A percentile compares a stretch with the other conserved stretches of the same genome.
phyloP scores from a whole-genome alignment of 164 flowering plant genomes.

The Stephania cephalantha region DNA sequence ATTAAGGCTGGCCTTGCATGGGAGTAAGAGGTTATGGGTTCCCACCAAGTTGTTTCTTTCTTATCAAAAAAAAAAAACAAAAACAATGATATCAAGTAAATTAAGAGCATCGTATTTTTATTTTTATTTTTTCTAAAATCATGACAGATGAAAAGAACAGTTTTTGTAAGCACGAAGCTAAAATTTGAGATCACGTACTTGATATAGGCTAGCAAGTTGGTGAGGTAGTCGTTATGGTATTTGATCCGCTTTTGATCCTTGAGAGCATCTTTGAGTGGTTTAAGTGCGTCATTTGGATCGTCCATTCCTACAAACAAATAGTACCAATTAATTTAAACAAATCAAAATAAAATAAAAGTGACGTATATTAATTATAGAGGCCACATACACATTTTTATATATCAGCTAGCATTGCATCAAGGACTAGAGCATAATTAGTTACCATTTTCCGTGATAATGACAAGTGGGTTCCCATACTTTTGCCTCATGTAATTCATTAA shows the following conservation, averaged over 20 bases:
- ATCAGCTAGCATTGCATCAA: no score
- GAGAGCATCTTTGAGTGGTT: constrained; percentile 48
- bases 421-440: constrained; percentile 2
- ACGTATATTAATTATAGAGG: no score
- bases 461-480: constrained; percentile 74
- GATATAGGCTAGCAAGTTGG: constrained; percentile 66
- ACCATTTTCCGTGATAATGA: constrained; percentile 91
- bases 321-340: not conserved
- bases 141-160: no score
- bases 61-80: no score
- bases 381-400: not conserved
- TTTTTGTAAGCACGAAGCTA: no score
- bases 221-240: constrained; percentile 73
- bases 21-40: no score
- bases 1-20: no score
- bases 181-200: constrained; percentile 31
- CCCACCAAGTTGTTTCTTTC: no score
- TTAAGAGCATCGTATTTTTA: no score
- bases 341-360: not conserved
- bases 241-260: constrained; percentile 84
- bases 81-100: no score
- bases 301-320: constrained; percentile 70
- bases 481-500: constrained; percentile 79
- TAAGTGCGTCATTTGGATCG: constrained; percentile 59
- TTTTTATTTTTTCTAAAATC: no score